phyloP scores from a whole-genome alignment of 805 yeast species.

The Saccharomyces mikatae region DNA sequence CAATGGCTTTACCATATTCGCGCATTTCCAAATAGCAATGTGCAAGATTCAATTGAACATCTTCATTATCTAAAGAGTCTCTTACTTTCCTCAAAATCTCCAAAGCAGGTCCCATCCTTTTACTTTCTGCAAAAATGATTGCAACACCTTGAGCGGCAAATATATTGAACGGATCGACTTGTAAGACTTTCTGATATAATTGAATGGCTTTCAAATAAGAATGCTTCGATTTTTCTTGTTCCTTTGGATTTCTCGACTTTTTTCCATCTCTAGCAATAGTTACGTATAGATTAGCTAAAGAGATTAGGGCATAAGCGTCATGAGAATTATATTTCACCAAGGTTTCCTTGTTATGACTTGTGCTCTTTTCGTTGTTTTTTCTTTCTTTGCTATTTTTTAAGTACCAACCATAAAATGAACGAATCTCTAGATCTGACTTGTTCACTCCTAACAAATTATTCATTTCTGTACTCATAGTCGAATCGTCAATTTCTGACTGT shows the following conservation, averaged over 20 bases:
- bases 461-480: constrained; percentile 32
- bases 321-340: constrained; percentile 75
- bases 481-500: constrained; percentile 2
- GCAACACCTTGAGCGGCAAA: constrained; percentile 98
- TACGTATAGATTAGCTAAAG: constrained; percentile 83
- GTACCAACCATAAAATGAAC: constrained; percentile 92
- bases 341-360: constrained; percentile 76
- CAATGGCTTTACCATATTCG: constrained; percentile 80
- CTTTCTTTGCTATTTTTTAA: constrained; percentile 40
- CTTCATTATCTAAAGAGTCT: constrained; percentile 79
- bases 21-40: constrained; percentile 78
- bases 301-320: constrained; percentile 81
- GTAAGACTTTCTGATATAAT: constrained; percentile 78
- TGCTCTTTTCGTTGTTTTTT: constrained; percentile 51
- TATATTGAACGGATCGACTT: constrained; percentile 74
- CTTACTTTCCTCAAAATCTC: constrained; percentile 82
- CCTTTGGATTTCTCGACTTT: constrained; percentile 30
- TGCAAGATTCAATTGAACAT: constrained; percentile 78
- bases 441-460: constrained; percentile 44
- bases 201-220: constrained; percentile 88
- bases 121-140: constrained; percentile 80
- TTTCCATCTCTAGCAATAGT: constrained; percentile 72
- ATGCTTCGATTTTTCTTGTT: constrained; percentile 50
- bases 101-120: constrained; percentile 65
- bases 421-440: constrained; percentile 64